Percentiles rank a stretch among this genome's conserved stretches.
phyloP scores from a whole-genome alignment of 768 basidiomycete species.

The Lepiota brunneoincarnata region DNA sequence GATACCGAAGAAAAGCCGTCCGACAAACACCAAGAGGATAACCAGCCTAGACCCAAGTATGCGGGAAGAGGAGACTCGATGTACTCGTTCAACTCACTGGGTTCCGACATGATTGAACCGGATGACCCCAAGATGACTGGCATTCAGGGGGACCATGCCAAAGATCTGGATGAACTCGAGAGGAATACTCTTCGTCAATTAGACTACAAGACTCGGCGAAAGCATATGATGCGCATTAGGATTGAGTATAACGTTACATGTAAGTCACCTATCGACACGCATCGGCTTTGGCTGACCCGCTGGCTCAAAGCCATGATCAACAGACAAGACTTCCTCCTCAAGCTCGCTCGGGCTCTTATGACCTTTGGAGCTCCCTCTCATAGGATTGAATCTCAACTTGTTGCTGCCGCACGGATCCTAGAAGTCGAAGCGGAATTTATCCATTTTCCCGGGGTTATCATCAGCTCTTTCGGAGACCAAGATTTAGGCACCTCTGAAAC shows the following conservation, averaged over 20 bases:
- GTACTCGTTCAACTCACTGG: constrained; percentile 35
- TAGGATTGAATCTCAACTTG: constrained; percentile 88
- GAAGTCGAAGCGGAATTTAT: constrained; percentile 93
- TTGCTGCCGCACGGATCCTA: constrained; percentile 84
- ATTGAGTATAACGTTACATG: constrained; percentile 78
- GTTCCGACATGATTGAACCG: constrained; percentile 59
- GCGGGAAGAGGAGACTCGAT: constrained; percentile 39
- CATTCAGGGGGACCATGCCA: constrained; percentile 42
- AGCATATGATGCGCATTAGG: constrained; percentile 58
- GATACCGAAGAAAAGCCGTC: constrained; percentile 14
- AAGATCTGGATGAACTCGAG: constrained; percentile 62
- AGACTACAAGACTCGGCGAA: constrained; percentile 67
- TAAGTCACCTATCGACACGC: constrained; percentile 25
- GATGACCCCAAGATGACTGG: constrained; percentile 75
- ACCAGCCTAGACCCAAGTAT: constrained; percentile 17
- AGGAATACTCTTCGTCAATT: constrained; percentile 58
- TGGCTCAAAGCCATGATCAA: constrained; percentile 59
- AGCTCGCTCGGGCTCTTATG: constrained; percentile 85
- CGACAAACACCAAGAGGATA: constrained; percentile 19
- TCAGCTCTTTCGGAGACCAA: constrained; percentile 86
- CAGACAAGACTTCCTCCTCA: constrained; percentile 84
- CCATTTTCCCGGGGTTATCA: constrained; percentile 76
- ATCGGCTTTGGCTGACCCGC: constrained; percentile 10
- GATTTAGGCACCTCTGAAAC: constrained; percentile 90
- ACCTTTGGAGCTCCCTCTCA: constrained; percentile 92